Evolutionary conservation across 352 stramenopile genomes (phyloP).

Genomic region (Plasmopara viticola): DNA sequence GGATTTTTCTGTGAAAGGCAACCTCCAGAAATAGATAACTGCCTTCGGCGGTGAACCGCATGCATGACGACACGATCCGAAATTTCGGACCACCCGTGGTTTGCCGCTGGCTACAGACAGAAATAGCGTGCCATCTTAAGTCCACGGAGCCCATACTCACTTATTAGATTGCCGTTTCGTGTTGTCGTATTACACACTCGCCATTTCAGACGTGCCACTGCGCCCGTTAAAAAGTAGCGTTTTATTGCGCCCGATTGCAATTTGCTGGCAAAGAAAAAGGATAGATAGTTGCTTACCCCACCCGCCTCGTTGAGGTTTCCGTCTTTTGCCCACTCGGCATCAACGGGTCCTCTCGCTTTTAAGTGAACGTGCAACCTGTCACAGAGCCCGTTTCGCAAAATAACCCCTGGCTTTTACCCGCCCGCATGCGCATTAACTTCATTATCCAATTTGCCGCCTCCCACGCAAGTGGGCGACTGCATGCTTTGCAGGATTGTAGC

Average conservation of each 20-base stretch:
- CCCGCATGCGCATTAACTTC: conserved; percentile 18
- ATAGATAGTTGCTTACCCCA: conserved; percentile 20
- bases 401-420: conserved; percentile 18
- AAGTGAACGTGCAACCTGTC: conserved; percentile 13
- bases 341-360: conserved; percentile 11
- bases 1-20: conserved; percentile 32
- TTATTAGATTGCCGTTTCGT: conserved; percentile 6
- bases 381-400: conserved; percentile 25
- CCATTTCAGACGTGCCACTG: conserved; percentile 26
- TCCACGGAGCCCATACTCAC: background rate
- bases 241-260: background rate
- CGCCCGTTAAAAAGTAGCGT: conserved; percentile 9
- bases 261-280: conserved; percentile 5
- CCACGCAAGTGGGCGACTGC: conserved; percentile 27
- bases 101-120: too few species aligned
- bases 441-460: conserved; percentile 46
- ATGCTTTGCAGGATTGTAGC: too few species aligned
- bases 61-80: conserved; percentile 19
- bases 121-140: background rate
- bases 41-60: conserved; percentile 7
- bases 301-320: conserved; percentile 24
- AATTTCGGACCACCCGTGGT: conserved; percentile 17
- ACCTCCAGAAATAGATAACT: conserved; percentile 6
- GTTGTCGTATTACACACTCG: conserved; percentile 25
- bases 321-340: conserved; percentile 15